These are phyloP conservation scores for Stephanodiscus triporus DNA, from an alignment of 108 stramenopile species.

Conservation along the genomic window DNA sequence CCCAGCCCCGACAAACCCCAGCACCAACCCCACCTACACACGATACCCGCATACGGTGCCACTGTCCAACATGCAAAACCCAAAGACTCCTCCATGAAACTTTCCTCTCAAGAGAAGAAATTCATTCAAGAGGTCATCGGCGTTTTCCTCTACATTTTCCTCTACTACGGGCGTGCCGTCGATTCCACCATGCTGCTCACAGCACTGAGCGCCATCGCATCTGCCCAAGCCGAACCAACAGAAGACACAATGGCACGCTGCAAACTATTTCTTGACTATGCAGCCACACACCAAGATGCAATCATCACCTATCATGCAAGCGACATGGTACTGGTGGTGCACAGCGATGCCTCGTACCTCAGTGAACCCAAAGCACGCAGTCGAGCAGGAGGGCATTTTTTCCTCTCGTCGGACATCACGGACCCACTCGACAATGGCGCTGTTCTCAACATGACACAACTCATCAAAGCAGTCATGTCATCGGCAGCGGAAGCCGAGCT, in stretches of 20 bases:
- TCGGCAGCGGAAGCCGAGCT: too few species aligned
- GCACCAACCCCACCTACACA: too few species aligned
- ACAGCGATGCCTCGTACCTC: slow-evolving; percentile 47
- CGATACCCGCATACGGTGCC: too few species aligned
- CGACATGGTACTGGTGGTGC: slow-evolving; percentile 41
- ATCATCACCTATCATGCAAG: slow-evolving; percentile 36
- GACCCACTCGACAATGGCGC: too few species aligned
- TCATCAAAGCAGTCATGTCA: too few species aligned
- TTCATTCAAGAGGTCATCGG: slow-evolving; percentile 47
- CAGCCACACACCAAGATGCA: slow-evolving; percentile 46
- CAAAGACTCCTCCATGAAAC: slow-evolving; percentile 16
- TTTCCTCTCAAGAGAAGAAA: slow-evolving; percentile 22
- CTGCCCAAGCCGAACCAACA: slow-evolving; percentile 25
- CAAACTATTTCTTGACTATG: slow-evolving; percentile 48
- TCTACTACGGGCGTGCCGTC: slow-evolving; percentile 49
- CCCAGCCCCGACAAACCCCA: neutral
- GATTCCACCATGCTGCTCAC: slow-evolving; percentile 44
- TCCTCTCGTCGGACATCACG: neutral
- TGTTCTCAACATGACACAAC: too few species aligned
- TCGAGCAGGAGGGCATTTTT: slow-evolving; percentile 41
- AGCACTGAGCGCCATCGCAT: slow-evolving; percentile 28
- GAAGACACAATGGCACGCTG: slow-evolving; percentile 6
- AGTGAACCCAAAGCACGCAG: slow-evolving; percentile 39
- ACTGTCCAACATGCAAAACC: neutral
- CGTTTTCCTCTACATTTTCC: slow-evolving; percentile 30